Percentiles rank a stretch among this genome's conserved stretches.
phyloP scores from a whole-genome alignment of 78 protist genomes.

The Capsaspora owczarzaki region DNA sequence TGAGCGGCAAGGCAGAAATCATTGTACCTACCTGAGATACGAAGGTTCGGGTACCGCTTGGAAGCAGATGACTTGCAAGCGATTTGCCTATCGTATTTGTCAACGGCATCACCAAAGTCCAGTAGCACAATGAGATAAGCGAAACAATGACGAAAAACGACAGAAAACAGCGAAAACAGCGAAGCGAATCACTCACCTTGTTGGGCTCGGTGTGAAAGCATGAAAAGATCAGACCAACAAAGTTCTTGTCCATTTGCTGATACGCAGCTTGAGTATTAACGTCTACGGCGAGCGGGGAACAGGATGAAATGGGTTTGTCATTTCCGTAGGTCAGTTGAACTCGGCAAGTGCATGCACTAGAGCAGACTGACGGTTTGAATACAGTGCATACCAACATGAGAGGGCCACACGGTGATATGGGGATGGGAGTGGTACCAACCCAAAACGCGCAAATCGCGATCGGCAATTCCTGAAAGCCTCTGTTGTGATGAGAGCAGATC shows the following conservation, averaged over 20 bases:
- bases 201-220: neutral
- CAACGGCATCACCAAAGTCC: too few species aligned
- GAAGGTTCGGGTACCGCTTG: neutral
- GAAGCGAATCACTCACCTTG: neutral
- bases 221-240: neutral
- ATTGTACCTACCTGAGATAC: neutral
- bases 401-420: neutral
- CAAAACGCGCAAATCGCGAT: neutral
- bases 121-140: too few species aligned
- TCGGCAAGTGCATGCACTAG: neutral
- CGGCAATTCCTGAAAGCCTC: neutral
- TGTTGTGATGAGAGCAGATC: too few species aligned
- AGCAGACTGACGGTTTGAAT: neutral
- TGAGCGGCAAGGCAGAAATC: too few species aligned
- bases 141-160: too few species aligned
- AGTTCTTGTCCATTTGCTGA: neutral
- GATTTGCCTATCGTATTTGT: neutral
- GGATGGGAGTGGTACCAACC: conserved; percentile 11
- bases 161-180: too few species aligned
- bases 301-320: too few species aligned
- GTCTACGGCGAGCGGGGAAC: neutral
- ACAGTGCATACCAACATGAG: neutral
- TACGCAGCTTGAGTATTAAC: neutral
- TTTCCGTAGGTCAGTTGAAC: too few species aligned
- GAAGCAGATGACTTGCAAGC: neutral